Evolutionary conservation across 2,329 filamentous ascomycete species (phyloP).

Genomic region (Chaetoscypha palmicola): DNA sequence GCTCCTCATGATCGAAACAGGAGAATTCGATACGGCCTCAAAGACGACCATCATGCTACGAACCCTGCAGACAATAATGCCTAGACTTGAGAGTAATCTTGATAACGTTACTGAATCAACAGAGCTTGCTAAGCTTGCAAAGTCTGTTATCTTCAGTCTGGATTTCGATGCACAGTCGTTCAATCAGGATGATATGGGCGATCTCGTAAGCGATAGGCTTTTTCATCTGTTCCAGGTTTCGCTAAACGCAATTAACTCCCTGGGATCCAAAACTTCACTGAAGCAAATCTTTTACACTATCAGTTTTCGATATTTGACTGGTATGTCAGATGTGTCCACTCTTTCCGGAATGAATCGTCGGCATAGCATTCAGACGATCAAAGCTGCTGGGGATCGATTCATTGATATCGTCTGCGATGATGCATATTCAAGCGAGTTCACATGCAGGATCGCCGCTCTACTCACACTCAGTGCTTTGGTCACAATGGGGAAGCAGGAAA

Average conservation of each 20-base stretch:
- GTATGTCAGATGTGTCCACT: constrained; percentile 51
- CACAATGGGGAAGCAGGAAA: constrained; percentile 63
- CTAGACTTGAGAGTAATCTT: constrained; percentile 72
- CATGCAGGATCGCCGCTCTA: constrained; percentile 77
- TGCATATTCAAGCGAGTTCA: constrained; percentile 75
- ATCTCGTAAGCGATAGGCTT: constrained; percentile 79
- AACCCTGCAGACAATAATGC: constrained; percentile 77
- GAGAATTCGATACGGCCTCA: constrained; percentile 66
- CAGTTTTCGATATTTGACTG: constrained; percentile 75
- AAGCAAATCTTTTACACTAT: constrained; percentile 87
- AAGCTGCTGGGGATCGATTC: constrained; percentile 72
- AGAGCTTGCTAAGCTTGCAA: constrained; percentile 70
- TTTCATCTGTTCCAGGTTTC: constrained; percentile 88
- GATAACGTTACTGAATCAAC: constrained; percentile 63
- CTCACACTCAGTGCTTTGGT: constrained; percentile 77
- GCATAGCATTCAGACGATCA: constrained; percentile 61
- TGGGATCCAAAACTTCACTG: constrained; percentile 62
- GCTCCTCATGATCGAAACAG: constrained; percentile 74
- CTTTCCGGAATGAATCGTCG: constrained; percentile 39
- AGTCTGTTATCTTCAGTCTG: constrained; percentile 64
- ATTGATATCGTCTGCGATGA: constrained; percentile 89
- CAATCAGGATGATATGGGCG: constrained; percentile 46
- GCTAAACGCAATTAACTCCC: constrained; percentile 69
- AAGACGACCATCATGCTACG: constrained; percentile 77
- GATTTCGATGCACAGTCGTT: constrained; percentile 45